A percentile compares a stretch with the other conserved stretches of the same genome.
Evolutionary conservation across 306 rosid species (phyloP).

Genomic region (Myrica gale): DNA sequence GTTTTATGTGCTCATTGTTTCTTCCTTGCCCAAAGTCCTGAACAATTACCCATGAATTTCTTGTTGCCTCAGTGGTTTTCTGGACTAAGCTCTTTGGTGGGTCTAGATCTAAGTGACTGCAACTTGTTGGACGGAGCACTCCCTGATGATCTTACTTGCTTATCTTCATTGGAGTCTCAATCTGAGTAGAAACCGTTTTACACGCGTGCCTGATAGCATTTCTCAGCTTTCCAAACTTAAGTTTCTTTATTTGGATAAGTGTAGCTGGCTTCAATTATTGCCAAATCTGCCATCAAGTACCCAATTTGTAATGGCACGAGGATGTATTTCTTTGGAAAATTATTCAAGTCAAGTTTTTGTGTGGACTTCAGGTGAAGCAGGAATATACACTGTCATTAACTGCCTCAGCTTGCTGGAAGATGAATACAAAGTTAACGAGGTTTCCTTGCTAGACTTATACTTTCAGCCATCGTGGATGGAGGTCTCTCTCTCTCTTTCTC

Average conservation of each 20-base stretch:
- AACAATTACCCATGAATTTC: too few species aligned
- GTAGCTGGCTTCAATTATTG: neutral
- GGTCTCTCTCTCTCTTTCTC: neutral
- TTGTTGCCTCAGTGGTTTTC: too few species aligned
- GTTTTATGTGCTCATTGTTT: too few species aligned
- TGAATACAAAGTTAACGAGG: neutral
- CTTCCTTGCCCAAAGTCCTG: too few species aligned
- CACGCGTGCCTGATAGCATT: conserved; percentile 1
- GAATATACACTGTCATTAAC: neutral
- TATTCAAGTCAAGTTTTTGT: neutral
- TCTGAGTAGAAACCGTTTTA: conserved; percentile 20
- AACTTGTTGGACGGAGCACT: conserved; percentile 12
- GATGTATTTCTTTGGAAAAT: neutral
- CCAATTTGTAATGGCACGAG: neutral
- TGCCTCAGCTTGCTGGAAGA: neutral
- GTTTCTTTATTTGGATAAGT: neutral
- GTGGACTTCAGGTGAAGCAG: neutral
- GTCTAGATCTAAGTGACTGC: conserved; percentile 30
- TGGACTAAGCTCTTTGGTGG: too few species aligned
- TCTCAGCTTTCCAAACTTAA: conserved; percentile 22
- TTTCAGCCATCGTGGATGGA: neutral
- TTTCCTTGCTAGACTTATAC: neutral
- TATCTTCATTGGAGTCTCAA: conserved; percentile 20
- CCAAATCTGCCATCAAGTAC: neutral
- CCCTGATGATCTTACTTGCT: neutral